phyloP scores from a whole-genome alignment of 257 asterid genomes.

The Capsicum pubescens region DNA sequence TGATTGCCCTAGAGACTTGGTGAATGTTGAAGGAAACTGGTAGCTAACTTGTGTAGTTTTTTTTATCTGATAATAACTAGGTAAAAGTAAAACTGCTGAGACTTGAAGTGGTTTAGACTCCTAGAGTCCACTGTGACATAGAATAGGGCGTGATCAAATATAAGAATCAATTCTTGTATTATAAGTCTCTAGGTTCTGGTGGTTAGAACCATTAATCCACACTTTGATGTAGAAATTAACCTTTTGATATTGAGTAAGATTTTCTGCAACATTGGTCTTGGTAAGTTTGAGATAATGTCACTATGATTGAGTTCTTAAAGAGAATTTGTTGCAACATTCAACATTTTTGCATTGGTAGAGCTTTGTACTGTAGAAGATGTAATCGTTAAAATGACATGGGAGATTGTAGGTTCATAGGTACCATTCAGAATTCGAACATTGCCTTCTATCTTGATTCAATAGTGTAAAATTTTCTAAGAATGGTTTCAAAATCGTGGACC shows the following conservation, averaged over 20 bases:
- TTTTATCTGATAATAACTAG: conserved; percentile 19
- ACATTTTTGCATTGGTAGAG: not conserved
- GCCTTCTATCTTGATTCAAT: not conserved
- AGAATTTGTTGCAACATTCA: not conserved
- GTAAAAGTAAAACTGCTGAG: not conserved
- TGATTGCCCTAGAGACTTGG: conserved; percentile 8
- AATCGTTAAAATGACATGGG: not conserved
- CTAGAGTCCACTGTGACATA: not conserved
- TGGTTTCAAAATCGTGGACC: not conserved
- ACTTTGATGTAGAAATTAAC: not conserved
- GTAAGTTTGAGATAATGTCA: not conserved
- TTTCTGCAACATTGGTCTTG: not conserved
- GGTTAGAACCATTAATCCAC: not conserved
- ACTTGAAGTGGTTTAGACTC: not conserved
- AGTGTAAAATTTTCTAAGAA: not conserved
- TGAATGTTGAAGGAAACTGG: not conserved
- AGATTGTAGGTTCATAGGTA: not conserved
- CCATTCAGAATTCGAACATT: not conserved
- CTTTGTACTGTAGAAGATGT: not conserved
- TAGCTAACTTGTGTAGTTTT: not conserved
- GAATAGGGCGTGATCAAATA: not conserved
- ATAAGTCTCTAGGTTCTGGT: not conserved
- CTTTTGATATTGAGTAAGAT: not conserved
- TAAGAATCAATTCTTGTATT: not conserved
- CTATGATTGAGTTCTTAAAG: not conserved